Percentiles rank a stretch among this genome's conserved stretches.
These are phyloP conservation scores for Umbilicus rupestris DNA, from an alignment of 164 flowering plant genomes.

Conservation along the genomic window DNA sequence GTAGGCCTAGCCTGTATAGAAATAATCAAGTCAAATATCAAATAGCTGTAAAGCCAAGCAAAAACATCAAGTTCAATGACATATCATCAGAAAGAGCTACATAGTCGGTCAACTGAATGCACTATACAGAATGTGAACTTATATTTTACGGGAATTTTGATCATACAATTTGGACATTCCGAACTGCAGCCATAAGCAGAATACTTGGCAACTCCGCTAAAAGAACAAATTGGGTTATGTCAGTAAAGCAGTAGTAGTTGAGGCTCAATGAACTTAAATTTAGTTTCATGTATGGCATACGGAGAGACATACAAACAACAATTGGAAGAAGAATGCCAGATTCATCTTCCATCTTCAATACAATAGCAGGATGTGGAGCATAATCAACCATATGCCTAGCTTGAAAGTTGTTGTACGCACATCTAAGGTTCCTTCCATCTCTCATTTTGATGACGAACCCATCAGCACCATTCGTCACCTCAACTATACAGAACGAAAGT, in stretches of 20 bases:
- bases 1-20: conserved; percentile 85
- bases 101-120: not conserved
- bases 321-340: conserved; percentile 94
- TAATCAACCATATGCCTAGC: conserved; percentile 80
- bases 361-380: conserved; percentile 97
- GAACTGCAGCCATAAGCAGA: conserved; percentile 96
- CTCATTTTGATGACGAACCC: conserved; percentile 93
- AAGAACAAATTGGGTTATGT: conserved; percentile 13
- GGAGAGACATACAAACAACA: conserved; percentile 74
- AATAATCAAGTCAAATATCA: not conserved
- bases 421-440: conserved; percentile 77
- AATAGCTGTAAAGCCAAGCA: too few species aligned
- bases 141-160: not conserved
- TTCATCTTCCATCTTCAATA: conserved; percentile 97
- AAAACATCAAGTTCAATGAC: not conserved
- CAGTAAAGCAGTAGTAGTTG: too few species aligned
- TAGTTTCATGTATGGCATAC: not conserved
- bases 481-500: conserved; percentile 36
- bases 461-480: conserved; percentile 85
- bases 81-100: not conserved
- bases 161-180: conserved; percentile 93
- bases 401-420: conserved; percentile 87
- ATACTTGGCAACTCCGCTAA: conserved; percentile 98
- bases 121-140: not conserved
- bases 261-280: too few species aligned